A percentile compares a stretch with the other conserved stretches of the same genome.
phyloP scores from a whole-genome alignment of 306 rosid species.

The Ammopiptanthus mongolicus region DNA sequence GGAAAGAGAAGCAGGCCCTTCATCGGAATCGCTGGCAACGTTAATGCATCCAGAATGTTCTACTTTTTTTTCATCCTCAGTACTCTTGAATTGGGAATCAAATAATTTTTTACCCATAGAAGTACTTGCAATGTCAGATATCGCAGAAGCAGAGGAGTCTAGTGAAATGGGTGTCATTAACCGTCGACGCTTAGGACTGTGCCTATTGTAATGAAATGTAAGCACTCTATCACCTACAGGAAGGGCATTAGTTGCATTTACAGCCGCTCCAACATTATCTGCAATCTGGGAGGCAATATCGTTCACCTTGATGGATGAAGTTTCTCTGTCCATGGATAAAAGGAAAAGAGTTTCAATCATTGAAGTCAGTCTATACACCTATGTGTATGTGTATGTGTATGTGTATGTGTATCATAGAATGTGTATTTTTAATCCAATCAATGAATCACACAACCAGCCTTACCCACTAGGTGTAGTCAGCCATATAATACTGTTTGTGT shows the following conservation, averaged over 20 bases:
- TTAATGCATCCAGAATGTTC: conserved; percentile 28
- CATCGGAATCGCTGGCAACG: conserved; percentile 46
- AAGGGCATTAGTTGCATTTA: conserved; percentile 72
- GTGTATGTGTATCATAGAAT: neutral
- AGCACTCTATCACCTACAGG: conserved; percentile 55
- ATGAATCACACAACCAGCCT: neutral
- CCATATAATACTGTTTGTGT: neutral
- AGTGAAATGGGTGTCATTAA: conserved; percentile 42
- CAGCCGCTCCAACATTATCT: conserved; percentile 83
- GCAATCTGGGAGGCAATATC: conserved; percentile 90
- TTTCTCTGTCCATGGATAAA: conserved; percentile 63
- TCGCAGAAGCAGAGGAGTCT: conserved; percentile 31
- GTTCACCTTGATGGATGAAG: conserved; percentile 90
- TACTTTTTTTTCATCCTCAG: conserved; percentile 39
- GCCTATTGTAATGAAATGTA: conserved; percentile 76
- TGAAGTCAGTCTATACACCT: neutral
- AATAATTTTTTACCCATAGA: conserved; percentile 36
- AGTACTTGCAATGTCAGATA: conserved; percentile 36
- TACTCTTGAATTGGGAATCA: conserved; percentile 35
- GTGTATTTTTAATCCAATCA: neutral
- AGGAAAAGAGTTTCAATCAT: conserved; percentile 23
- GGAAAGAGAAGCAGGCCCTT: conserved; percentile 67
- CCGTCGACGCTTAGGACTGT: conserved; percentile 80
- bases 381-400: neutral
- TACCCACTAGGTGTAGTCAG: neutral